Evolutionary conservation across 306 rosid species (phyloP).

Genomic region (Casuarina glauca): DNA sequence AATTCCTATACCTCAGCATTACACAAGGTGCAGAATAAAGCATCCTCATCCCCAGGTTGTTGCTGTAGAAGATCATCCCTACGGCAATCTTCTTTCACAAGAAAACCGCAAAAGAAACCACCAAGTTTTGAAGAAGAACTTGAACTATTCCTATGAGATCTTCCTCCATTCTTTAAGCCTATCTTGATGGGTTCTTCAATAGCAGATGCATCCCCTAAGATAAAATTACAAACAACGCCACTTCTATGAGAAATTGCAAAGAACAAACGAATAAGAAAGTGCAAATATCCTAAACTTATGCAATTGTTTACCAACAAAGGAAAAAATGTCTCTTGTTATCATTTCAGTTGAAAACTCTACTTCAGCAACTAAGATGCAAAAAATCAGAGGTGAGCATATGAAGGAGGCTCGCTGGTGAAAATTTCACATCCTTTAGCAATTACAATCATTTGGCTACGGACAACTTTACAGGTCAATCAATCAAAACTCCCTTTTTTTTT

Average conservation of each 20-base stretch:
- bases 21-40: conserved; percentile 83
- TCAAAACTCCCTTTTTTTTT: background rate
- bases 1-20: conserved; percentile 64
- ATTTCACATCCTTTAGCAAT: background rate
- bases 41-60: conserved; percentile 66
- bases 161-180: conserved; percentile 41
- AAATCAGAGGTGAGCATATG: background rate
- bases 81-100: conserved; percentile 66
- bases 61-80: conserved; percentile 53
- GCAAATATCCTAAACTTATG: conserved; percentile 8
- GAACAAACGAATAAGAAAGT: conserved; percentile 6
- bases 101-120: conserved; percentile 59
- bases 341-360: conserved; percentile 3
- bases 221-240: conserved; percentile 9
- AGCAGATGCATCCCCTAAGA: conserved; percentile 33
- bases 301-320: conserved; percentile 8
- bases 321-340: conserved; percentile 21
- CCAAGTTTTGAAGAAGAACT: conserved; percentile 59
- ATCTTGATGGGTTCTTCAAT: conserved; percentile 58
- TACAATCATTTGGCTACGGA: background rate
- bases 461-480: background rate
- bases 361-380: conserved; percentile 16
- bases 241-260: conserved; percentile 12
- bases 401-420: background rate
- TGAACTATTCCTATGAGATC: conserved; percentile 35